Base-by-base conservation (phyloP, 2,329 filamentous ascomycete genomes). In the Aspergillus aculeatinus region DNA sequence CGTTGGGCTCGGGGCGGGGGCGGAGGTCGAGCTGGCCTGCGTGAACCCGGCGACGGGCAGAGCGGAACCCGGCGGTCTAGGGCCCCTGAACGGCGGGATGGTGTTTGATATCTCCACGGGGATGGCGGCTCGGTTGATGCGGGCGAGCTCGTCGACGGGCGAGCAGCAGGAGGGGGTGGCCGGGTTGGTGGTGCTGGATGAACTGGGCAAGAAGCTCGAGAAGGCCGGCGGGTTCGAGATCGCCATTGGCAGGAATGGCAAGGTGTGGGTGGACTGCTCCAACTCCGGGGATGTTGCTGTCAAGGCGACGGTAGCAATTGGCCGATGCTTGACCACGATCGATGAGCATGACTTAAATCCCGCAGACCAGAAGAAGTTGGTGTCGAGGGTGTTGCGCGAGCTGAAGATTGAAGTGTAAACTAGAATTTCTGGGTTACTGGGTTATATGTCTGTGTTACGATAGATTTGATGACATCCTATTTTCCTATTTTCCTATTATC, bases 11-110 rank as follows among this genome's bases (percentile, higher is more conserved):
- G 89, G 91, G 71, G 88, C 89, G 65, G 89, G 93, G 75, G 91
- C 93, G 79, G 92, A 97, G 71, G 85, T 92, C 1, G 95, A 98
- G 78, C 81, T 99, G 49, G 92, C 96, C 70, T 98, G 95, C 74
- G 89, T 96, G 49, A 91, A 92, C 63, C 83, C 91, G 0, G 84
- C 89, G 1, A 97, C 93, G 0, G 94, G 94, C 27, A 96, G 96
- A 71, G 84, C 89, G 2, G 93, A 97, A 68, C 84, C 89, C 0
- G 94, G 96, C 51, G 94, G 94, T 0, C 81, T 98, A 16, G 95
- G 95, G 0, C 90, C 91, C 6, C 77, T 99, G 55, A 87, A 83
- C 3, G 91, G 89, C 9, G 95, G 95, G 12, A 97, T 96, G 89
- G 77, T 96, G 27, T 97, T 93, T 70, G 81, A 86, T 63, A 82